Evolutionary conservation across 805 yeast genomes (phyloP).

Genomic region (Yamadazyma ubonensis): DNA sequence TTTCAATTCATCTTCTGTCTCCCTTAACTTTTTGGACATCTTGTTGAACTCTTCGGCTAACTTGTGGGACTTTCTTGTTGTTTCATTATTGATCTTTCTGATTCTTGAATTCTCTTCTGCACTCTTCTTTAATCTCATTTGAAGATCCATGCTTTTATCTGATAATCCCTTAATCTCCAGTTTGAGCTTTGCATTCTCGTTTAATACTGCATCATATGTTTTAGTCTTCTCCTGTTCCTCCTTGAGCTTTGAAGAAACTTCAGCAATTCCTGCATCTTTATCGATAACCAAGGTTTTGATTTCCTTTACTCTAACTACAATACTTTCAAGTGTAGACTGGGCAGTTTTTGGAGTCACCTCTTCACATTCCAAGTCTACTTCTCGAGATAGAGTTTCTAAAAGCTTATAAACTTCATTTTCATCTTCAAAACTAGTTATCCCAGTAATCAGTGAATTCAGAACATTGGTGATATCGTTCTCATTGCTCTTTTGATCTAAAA

Average conservation of each 20-base stretch:
- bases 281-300: neutral
- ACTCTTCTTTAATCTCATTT: neutral
- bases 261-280: neutral
- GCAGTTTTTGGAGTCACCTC: neutral
- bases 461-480: neutral
- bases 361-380: neutral
- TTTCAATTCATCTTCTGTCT: slow-evolving; percentile 1
- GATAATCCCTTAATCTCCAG: neutral
- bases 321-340: neutral
- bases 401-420: neutral
- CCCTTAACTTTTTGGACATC: neutral
- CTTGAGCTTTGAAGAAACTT: neutral
- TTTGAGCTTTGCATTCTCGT: neutral
- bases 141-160: neutral
- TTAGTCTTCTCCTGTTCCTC: neutral
- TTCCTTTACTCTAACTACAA: neutral
- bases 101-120: neutral
- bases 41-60: neutral
- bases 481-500: neutral
- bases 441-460: slow-evolving; percentile 1
- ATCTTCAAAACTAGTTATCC: slow-evolving; percentile 1
- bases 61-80: neutral
- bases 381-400: neutral
- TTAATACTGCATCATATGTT: neutral
- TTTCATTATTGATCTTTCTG: neutral